Evolutionary conservation across 257 asterid species (phyloP).

Genomic region (Solanum raphanifolium): DNA sequence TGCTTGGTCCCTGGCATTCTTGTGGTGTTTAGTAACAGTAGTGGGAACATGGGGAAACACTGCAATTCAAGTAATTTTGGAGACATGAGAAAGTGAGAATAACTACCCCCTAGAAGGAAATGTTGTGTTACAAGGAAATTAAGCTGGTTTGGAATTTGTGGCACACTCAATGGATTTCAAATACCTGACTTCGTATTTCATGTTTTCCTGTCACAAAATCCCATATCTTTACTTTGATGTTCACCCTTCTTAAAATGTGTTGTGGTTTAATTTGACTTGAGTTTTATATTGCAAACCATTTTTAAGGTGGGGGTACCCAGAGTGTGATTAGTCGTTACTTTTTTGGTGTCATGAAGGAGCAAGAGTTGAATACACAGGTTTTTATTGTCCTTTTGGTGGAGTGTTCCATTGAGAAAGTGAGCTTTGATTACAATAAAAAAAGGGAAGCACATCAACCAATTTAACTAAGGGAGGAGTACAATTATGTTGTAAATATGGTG

Average conservation of each 20-base stretch:
- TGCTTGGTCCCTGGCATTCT: background rate
- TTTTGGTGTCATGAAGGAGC: background rate
- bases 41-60: background rate
- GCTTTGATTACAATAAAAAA: background rate
- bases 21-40: background rate
- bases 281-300: background rate
- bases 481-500: background rate
- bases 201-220: background rate
- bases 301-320: background rate
- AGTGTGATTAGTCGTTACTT: background rate
- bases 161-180: background rate
- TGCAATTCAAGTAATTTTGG: background rate
- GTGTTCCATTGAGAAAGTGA: background rate
- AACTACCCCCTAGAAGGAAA: background rate
- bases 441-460: background rate
- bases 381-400: background rate
- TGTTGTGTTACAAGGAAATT: background rate
- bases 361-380: background rate
- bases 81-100: background rate
- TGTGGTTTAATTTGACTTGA: background rate
- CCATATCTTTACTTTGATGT: background rate
- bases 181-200: background rate
- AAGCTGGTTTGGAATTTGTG: background rate
- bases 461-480: background rate
- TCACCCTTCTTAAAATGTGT: background rate